Base-by-base conservation (phyloP, 2,329 filamentous ascomycete genomes). In the Fusarium sp. region DNA sequence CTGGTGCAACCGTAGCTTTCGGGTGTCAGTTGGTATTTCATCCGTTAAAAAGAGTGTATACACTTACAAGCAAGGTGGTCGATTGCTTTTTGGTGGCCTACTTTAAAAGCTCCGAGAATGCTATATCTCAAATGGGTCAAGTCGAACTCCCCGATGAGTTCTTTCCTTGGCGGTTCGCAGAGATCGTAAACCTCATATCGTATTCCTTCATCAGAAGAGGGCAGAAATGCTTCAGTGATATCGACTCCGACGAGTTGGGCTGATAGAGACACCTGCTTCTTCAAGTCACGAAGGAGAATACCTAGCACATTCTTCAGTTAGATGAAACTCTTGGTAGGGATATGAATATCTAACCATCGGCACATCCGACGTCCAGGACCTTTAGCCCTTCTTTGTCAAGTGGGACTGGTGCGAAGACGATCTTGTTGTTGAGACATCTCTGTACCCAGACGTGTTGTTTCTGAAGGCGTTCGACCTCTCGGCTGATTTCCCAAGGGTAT, bases 211-310 rank as follows among this genome's bases (percentile, higher is more conserved):
- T 54, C 23, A 0, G 63, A 46, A n/a, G 11, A 33, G 10, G 64
- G 57, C 7, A 68, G 16, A 9, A 61, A 72, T 2, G 26, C 28
- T 2, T 62, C 35, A 5, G 61, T 23, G 5, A 69, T 48, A 55
- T 71, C 69, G 2, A 57, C 57, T 2, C 70, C 67, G 18, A 64
- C 41, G 18, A 72, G 54, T 39, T 26, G 60, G 12, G 67, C 42
- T 13, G 64, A 68, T 21, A 64, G n/a, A 4, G 52, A 9, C 3
- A 64, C 33, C n/a, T 68, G 58, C 38, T 68, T 59, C 13, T 21
- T 41, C 2, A 68, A 20, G 12, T 68, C 57, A 1, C 64, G 63
- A 23, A 68, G 64, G 2, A 68, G 18, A 11, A 15, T 41, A 37
- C 57, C 57, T 67, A 8, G 3, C 1, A 12, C 4, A 16, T 4